Conservation (phyloP, 768 basidiomycete species). For the Chiua virens region DNA sequence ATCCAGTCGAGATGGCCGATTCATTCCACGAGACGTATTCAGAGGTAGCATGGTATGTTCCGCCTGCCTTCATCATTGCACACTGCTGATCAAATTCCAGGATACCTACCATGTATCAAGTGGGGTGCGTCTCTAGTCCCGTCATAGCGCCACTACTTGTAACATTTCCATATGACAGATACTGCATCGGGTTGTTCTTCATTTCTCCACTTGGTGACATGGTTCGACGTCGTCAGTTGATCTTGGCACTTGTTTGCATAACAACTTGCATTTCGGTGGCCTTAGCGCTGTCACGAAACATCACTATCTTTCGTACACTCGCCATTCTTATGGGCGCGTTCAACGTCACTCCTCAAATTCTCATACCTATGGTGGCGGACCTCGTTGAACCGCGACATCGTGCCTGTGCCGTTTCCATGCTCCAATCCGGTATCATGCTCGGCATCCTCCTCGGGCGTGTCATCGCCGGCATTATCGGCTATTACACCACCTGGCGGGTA, state of each 20-base stretch:
- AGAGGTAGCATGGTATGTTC: conserved; percentile 33
- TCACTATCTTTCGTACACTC: conserved; percentile 33
- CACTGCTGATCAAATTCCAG: conserved; percentile 29
- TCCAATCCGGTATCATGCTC: conserved; percentile 30
- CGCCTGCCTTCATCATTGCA: neutral
- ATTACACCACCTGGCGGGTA: conserved; percentile 41
- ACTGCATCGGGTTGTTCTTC: conserved; percentile 38
- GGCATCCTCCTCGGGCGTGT: conserved; percentile 32
- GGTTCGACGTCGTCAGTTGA: conserved; percentile 42
- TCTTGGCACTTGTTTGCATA: conserved; percentile 35
- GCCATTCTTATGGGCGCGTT: conserved; percentile 38
- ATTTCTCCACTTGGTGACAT: conserved; percentile 49
- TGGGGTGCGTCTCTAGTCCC: conserved; percentile 44
- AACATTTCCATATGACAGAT: neutral
- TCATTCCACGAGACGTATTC: conserved; percentile 37
- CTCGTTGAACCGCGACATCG: conserved; percentile 34
- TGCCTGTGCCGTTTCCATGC: conserved; percentile 30
- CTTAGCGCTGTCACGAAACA: conserved; percentile 36
- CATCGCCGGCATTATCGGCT: conserved; percentile 40
- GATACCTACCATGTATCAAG: conserved; percentile 67
- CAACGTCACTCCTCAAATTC: conserved; percentile 41
- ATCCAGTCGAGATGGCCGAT: conserved; percentile 33
- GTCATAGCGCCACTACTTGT: neutral
- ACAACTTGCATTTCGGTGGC: conserved; percentile 40
- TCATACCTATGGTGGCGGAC: conserved; percentile 47